These are phyloP conservation scores for Acorus calamus DNA, from an alignment of 106 monocot species.

Conservation along the genomic window DNA sequence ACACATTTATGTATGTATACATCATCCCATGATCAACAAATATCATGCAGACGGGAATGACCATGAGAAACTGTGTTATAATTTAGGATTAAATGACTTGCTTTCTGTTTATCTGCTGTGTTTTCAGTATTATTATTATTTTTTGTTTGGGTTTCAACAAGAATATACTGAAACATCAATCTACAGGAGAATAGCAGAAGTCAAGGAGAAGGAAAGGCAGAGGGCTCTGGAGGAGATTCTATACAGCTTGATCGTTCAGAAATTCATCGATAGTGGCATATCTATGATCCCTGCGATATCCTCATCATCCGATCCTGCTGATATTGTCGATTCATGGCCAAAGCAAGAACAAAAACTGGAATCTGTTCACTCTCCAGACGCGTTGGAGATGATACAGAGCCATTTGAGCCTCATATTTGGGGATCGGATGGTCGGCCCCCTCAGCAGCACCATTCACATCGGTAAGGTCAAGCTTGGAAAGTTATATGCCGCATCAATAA, in stretches of 20 bases:
- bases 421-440: constrained; percentile 55
- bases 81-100: no score
- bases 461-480: constrained; percentile 93
- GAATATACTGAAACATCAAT: background rate
- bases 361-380: constrained; percentile 74
- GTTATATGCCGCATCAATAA: constrained; percentile 96
- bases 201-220: constrained; percentile 78
- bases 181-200: constrained; percentile 83
- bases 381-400: constrained; percentile 83
- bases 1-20: no score
- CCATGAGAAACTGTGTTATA: no score
- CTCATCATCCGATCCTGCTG: constrained; percentile 23
- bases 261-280: constrained; percentile 75
- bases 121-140: no score
- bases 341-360: constrained; percentile 71
- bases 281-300: constrained; percentile 56
- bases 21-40: no score
- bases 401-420: constrained; percentile 75
- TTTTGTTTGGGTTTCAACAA: no score
- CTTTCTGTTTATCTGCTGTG: no score
- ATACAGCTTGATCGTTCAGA: constrained; percentile 75
- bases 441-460: constrained; percentile 53
- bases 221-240: constrained; percentile 73
- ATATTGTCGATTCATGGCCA: constrained; percentile 52
- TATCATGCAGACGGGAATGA: no score